Conservation (phyloP, 2,329 filamentous ascomycete genomes). For the Akanthomyces dipterigenus region DNA sequence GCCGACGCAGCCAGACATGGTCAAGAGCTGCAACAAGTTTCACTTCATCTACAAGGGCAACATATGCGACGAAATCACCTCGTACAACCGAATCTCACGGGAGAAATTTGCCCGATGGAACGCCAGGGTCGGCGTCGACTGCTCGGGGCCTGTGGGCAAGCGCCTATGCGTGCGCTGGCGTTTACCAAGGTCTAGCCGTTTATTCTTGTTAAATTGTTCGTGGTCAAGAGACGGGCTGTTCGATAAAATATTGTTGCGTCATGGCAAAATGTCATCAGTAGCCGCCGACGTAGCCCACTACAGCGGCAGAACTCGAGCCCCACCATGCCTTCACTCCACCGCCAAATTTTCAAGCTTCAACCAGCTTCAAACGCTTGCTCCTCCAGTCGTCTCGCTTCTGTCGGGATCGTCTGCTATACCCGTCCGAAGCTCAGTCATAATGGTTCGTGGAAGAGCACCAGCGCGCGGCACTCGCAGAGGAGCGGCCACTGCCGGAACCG, state of each 20-base stretch:
- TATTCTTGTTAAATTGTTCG: too few species aligned
- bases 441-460: constrained; percentile 28
- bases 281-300: not conserved
- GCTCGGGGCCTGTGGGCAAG: too few species aligned
- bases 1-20: not conserved
- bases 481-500: constrained; percentile 20
- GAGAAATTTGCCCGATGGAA: too few species aligned
- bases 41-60: constrained; percentile 9
- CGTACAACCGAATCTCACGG: constrained; percentile 17
- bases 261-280: not conserved
- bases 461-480: constrained; percentile 27
- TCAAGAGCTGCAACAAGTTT: constrained; percentile 5
- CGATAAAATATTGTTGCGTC: too few species aligned
- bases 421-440: constrained; percentile 12
- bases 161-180: too few species aligned
- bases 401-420: not conserved
- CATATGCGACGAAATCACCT: not conserved
- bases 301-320: constrained; percentile 27
- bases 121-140: too few species aligned
- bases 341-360: constrained; percentile 23
- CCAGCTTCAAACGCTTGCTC: constrained; percentile 15
- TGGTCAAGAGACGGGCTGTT: too few species aligned
- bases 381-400: not conserved
- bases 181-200: not conserved
- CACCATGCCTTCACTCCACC: constrained; percentile 24